Base-by-base conservation (phyloP, 768 basidiomycete species). In the Exidia glandulosa region DNA sequence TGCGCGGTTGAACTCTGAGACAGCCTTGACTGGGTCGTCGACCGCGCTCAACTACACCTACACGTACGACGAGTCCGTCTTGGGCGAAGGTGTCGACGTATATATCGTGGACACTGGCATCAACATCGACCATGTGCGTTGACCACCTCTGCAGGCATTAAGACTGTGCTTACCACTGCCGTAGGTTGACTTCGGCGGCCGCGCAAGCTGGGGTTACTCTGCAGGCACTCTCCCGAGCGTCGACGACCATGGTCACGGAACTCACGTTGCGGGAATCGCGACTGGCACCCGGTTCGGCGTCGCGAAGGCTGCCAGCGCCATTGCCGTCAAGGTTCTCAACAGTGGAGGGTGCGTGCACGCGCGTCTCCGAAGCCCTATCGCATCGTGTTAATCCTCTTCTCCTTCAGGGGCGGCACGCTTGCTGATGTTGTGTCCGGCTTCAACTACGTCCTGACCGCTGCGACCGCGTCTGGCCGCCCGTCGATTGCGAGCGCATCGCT, bases 181-280 rank as follows among this genome's bases (percentile, higher is more conserved):
- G n/a, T 62, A 76, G 75, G 57, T 48, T 19, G 65, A 75, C 59
- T 79, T 79, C 59, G 74, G 68, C 59, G 76, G 75, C 3, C 76
- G 78, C 36, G 77, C 77, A 16, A 62, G 58, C 16, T 76, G 73
- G 73, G 78, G 50, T 7, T 54, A 27, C 41, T 12, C 41, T 25
- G 50, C 30, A 9, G 27, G 50, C 50, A 54, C 16, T 36, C 61
- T 52, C 31, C 62, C 62, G 61, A 50, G 65, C 33, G 66, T 66
- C 47, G 77, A 54, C 30, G 50, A 54, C 25, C 25, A 54, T 19
- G 76, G 76, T 23, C 76, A 78, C 60, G 77, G 77, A 27, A 77
- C 77, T 33, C 75, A 76, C 63, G 64, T 59, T 54, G 62, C 67
- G 30, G 63, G 63, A 19, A 60, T 64, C 14, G 64, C 63, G 12